Conservation (phyloP, 495 filamentous ascomycete species). For the Oidiodendron maius region DNA sequence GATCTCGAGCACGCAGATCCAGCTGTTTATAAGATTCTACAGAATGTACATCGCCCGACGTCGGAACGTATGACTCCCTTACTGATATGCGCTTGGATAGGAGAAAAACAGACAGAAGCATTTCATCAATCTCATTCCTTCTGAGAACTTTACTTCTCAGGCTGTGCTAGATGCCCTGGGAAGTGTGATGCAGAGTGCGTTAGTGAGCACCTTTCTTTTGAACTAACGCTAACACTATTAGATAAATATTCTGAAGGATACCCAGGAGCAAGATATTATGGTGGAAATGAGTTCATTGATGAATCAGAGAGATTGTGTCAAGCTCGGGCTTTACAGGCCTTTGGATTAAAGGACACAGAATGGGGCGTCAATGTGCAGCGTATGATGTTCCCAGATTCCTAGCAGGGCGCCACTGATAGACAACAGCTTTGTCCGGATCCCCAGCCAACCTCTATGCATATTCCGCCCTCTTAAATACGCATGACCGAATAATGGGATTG, state of each 20-base stretch:
- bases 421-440: slow-evolving; percentile 81
- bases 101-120: slow-evolving; percentile 94
- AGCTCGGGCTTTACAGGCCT: slow-evolving; percentile 79
- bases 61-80: background rate
- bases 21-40: slow-evolving; percentile 75
- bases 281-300: slow-evolving; percentile 94
- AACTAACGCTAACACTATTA: slow-evolving; percentile 33
- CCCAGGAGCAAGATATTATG: slow-evolving; percentile 94
- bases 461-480: slow-evolving; percentile 82
- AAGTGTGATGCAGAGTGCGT: slow-evolving; percentile 95
- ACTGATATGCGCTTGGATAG: slow-evolving; percentile 35
- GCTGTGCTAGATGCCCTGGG: slow-evolving; percentile 93
- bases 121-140: slow-evolving; percentile 97
- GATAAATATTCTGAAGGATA: slow-evolving; percentile 99
- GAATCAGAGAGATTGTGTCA: slow-evolving; percentile 86
- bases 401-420: background rate
- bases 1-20: slow-evolving; percentile 82
- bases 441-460: slow-evolving; percentile 96
- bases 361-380: slow-evolving; percentile 99
- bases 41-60: slow-evolving; percentile 57
- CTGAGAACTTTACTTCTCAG: slow-evolving; percentile 98
- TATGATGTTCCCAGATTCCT: slow-evolving; percentile 34
- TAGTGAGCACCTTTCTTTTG: too few species aligned
- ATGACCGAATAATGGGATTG: slow-evolving; percentile 95
- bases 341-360: slow-evolving; percentile 72